phyloP scores from a whole-genome alignment of 371 early-diverging fungal genomes.

The Aphelidium insulamus region DNA sequence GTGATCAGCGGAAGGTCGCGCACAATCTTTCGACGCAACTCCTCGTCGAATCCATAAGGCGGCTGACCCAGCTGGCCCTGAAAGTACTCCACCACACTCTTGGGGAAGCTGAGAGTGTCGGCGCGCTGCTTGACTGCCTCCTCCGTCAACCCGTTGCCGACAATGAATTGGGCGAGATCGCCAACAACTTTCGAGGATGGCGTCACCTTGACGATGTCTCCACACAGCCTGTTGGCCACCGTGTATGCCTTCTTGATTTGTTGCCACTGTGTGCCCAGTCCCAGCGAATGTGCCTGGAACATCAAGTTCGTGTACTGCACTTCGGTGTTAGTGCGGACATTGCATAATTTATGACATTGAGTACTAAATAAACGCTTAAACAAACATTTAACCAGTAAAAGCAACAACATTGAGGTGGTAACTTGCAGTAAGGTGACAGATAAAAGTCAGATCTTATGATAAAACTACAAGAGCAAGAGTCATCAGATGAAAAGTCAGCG shows the following conservation, averaged over 20 bases:
- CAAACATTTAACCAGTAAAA: too few relatives aligned
- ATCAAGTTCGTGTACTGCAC: constrained; percentile 90
- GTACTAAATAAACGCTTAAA: too few relatives aligned
- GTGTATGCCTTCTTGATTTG: constrained; percentile 75
- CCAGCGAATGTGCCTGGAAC: constrained; percentile 83
- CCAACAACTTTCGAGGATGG: constrained; percentile 93
- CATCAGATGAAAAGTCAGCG: too few relatives aligned
- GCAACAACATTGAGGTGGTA: too few relatives aligned
- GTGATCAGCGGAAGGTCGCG: constrained; percentile 46
- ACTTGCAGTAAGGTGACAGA: too few relatives aligned
- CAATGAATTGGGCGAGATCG: constrained; percentile 91
- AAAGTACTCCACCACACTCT: constrained; percentile 82
- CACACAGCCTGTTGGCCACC: constrained; percentile 73
- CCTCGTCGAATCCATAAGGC: constrained; percentile 81
- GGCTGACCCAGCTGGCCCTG: constrained; percentile 87
- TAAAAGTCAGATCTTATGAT: too few relatives aligned
- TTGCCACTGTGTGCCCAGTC: constrained; percentile 77
- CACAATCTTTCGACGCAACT: constrained; percentile 58
- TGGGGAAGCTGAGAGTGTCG: constrained; percentile 60
- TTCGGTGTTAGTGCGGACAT: too few relatives aligned
- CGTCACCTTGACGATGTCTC: constrained; percentile 89
- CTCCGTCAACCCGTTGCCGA: constrained; percentile 50
- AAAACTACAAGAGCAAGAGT: too few relatives aligned
- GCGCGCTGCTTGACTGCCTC: constrained; percentile 55
- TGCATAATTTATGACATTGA: too few relatives aligned